These are phyloP conservation scores for Mantamonas sphyraenae DNA, from an alignment of 78 protist genomes.

Conservation along the genomic window DNA sequence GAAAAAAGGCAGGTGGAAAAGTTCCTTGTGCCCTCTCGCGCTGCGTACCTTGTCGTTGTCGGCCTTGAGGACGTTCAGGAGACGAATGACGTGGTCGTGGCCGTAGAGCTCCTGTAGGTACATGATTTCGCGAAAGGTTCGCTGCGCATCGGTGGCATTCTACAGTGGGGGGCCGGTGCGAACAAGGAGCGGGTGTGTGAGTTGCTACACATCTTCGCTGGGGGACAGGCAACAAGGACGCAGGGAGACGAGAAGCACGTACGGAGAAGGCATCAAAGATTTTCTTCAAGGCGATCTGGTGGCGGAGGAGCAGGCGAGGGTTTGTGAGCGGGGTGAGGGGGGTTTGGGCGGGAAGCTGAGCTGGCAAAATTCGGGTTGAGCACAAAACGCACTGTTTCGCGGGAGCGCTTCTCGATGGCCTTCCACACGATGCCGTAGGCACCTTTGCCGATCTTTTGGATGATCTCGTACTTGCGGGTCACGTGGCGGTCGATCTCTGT, in stretches of 20 bases:
- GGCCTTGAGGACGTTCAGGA: conserved; percentile 81
- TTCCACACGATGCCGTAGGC: conserved; percentile 98
- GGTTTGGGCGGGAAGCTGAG: no score
- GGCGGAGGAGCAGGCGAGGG: no score
- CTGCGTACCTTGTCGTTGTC: no score
- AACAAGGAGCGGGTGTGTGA: no score
- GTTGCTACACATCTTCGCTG: no score
- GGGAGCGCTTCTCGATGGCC: conserved; percentile 68
- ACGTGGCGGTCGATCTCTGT: conserved; percentile 79
- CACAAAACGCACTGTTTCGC: no score
- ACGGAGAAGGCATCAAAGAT: conserved; percentile 96
- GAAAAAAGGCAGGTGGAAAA: no score
- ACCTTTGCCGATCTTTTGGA: conserved; percentile 82
- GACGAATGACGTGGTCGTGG: conserved; percentile 85
- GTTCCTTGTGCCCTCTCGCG: no score
- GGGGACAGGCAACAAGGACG: neutral
- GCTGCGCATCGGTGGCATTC: conserved; percentile 97
- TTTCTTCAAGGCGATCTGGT: conserved; percentile 96
- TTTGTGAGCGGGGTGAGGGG: no score
- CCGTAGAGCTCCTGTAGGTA: conserved; percentile 75
- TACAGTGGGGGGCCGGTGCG: no score
- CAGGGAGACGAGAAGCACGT: no score
- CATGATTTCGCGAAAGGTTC: conserved; percentile 96
- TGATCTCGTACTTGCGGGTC: conserved; percentile 74
- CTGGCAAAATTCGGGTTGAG: no score